A percentile compares a stretch with the other conserved stretches of the same genome.
Conservation (phyloP, 2,329 filamentous ascomycete genomes). For the Triangularia setosa region DNA sequence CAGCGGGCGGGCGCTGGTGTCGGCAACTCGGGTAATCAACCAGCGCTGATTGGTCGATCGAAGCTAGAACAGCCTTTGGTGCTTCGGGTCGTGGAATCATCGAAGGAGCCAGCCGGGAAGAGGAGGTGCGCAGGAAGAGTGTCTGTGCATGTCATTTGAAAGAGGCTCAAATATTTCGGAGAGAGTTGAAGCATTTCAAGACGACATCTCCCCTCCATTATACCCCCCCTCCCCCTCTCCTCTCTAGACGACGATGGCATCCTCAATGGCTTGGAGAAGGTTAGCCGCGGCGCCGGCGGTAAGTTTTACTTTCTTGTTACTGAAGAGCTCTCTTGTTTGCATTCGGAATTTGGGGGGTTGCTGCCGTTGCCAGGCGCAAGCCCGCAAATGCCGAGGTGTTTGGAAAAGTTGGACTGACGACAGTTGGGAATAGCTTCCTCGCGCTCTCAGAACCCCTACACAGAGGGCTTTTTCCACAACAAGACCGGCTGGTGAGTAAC, state of each 20-base stretch:
- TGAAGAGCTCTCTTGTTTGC: background rate
- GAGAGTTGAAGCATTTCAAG: background rate
- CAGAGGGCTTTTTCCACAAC: slow-evolving; percentile 83
- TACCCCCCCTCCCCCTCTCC: slow-evolving; percentile 26
- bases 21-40: slow-evolving; percentile 33
- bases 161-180: slow-evolving; percentile 22
- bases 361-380: background rate
- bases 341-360: background rate
- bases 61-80: slow-evolving; percentile 14
- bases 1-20: slow-evolving; percentile 20
- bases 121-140: background rate
- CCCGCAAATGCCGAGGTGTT: background rate
- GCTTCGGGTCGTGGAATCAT: slow-evolving; percentile 17
- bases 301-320: slow-evolving; percentile 32
- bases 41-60: slow-evolving; percentile 26
- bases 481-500: slow-evolving; percentile 68
- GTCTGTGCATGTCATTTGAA: slow-evolving; percentile 12
- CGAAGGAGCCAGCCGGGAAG: slow-evolving; percentile 1
- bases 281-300: slow-evolving; percentile 54
- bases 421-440: slow-evolving; percentile 52
- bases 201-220: slow-evolving; percentile 1
- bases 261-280: slow-evolving; percentile 62
- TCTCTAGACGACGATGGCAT: slow-evolving; percentile 46
- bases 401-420: slow-evolving; percentile 22
- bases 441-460: slow-evolving; percentile 52